Evolutionary conservation across 1,284 basidiomycete genomes (phyloP).

Genomic region (Megacollybia platyphylla): DNA sequence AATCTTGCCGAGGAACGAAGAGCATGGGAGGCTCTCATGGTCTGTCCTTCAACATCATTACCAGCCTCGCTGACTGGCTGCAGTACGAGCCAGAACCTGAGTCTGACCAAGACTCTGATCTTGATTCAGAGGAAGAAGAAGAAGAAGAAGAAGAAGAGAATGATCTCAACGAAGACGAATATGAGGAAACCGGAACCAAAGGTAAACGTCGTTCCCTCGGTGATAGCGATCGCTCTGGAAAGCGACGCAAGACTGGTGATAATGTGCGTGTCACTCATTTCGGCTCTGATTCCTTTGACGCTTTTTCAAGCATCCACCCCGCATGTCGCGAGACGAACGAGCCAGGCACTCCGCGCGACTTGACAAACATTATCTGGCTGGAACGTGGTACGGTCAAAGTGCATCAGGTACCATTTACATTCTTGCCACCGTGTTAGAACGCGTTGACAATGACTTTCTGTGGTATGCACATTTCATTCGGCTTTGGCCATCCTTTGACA

Average conservation of each 20-base stretch:
- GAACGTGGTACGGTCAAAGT: slow-evolving; percentile 84
- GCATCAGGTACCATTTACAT: slow-evolving; percentile 85
- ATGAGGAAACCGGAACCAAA: slow-evolving; percentile 26
- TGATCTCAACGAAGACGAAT: slow-evolving; percentile 33
- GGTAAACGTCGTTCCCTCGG: slow-evolving; percentile 47
- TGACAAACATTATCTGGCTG: slow-evolving; percentile 76
- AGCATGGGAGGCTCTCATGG: slow-evolving; percentile 73
- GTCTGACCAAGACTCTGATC: slow-evolving; percentile 52
- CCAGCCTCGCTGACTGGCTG: background rate
- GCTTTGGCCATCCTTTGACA: slow-evolving; percentile 1
- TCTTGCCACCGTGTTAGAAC: slow-evolving; percentile 79
- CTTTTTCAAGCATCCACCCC: slow-evolving; percentile 12
- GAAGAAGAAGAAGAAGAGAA: slow-evolving; percentile 23
- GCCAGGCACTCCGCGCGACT: slow-evolving; percentile 49
- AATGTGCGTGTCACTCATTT: slow-evolving; percentile 21
- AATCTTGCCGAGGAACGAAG: slow-evolving; percentile 50
- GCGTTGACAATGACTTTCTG: slow-evolving; percentile 86
- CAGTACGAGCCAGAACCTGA: slow-evolving; percentile 66
- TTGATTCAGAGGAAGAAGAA: slow-evolving; percentile 27
- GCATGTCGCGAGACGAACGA: slow-evolving; percentile 61
- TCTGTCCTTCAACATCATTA: slow-evolving; percentile 20
- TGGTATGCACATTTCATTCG: slow-evolving; percentile 44
- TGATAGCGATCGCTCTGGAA: slow-evolving; percentile 28
- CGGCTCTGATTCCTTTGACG: slow-evolving; percentile 2
- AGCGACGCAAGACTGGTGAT: slow-evolving; percentile 33